Percentiles rank a stretch among this genome's conserved stretches.
Conservation (phyloP, 352 stramenopile genomes). For the Phytophthora idaei region DNA sequence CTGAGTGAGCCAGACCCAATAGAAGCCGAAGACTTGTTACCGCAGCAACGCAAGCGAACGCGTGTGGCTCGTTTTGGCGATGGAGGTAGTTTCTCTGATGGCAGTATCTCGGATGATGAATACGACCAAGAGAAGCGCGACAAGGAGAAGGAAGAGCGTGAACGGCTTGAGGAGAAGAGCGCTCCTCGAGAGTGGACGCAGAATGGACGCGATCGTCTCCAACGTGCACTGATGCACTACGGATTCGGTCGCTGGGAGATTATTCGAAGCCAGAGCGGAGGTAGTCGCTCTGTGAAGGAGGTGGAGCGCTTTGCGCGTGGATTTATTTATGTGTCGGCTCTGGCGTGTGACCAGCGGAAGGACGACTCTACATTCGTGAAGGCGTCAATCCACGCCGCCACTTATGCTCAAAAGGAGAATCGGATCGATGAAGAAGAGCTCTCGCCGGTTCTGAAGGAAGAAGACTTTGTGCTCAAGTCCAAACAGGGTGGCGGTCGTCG, state of each 20-base stretch:
- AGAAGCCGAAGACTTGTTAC: slow-evolving; percentile 65
- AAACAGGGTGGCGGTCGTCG: slow-evolving; percentile 86
- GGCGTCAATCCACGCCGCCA: slow-evolving; percentile 69
- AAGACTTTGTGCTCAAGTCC: slow-evolving; percentile 87
- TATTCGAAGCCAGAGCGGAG: slow-evolving; percentile 86
- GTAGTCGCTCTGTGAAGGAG: slow-evolving; percentile 84
- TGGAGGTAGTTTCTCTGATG: slow-evolving; percentile 65
- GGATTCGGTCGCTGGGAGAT: slow-evolving; percentile 89
- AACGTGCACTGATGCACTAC: slow-evolving; percentile 89
- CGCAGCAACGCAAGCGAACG: slow-evolving; percentile 86
- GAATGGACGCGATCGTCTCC: slow-evolving; percentile 83
- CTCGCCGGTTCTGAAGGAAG: slow-evolving; percentile 80
- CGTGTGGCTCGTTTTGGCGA: slow-evolving; percentile 83
- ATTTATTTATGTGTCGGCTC: slow-evolving; percentile 87
- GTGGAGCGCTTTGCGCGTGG: slow-evolving; percentile 85
- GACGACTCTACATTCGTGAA: slow-evolving; percentile 88
- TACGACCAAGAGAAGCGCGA: slow-evolving; percentile 52
- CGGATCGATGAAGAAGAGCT: slow-evolving; percentile 81
- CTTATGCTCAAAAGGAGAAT: slow-evolving; percentile 66
- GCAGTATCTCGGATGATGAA: slow-evolving; percentile 71
- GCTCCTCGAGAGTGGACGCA: slow-evolving; percentile 85
- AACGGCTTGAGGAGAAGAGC: slow-evolving; percentile 67
- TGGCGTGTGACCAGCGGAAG: slow-evolving; percentile 76
- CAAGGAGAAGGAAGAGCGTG: slow-evolving; percentile 56
- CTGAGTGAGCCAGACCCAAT: slow-evolving; percentile 72